Conservation (phyloP, 2,329 filamentous ascomycete species). For the Arthroderma sp. region DNA sequence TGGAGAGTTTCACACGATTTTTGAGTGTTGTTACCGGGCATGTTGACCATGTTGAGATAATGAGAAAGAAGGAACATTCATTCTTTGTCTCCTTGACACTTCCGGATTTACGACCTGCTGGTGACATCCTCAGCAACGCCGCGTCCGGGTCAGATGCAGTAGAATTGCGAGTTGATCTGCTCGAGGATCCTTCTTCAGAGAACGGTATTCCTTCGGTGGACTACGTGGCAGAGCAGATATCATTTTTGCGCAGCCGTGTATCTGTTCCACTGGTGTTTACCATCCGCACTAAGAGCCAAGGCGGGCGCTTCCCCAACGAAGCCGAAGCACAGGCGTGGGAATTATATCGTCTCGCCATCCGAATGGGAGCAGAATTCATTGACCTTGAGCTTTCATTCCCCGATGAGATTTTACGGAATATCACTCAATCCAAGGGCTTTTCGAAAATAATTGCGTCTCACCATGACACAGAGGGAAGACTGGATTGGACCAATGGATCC, state of each 20-base stretch:
- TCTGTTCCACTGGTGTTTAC: constrained; percentile 84
- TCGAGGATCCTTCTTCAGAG: constrained; percentile 54
- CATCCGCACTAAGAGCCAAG: constrained; percentile 70
- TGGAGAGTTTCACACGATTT: constrained; percentile 62
- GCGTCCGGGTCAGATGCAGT: constrained; percentile 83
- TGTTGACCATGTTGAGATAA: constrained; percentile 39
- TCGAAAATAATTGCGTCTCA: constrained; percentile 89
- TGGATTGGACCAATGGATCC: constrained; percentile 85
- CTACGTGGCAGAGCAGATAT: constrained; percentile 69
- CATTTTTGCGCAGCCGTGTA: constrained; percentile 58
- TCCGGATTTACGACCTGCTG: constrained; percentile 53
- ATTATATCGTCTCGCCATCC: constrained; percentile 65
- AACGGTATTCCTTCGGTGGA: constrained; percentile 51
- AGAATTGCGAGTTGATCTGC: constrained; percentile 81
- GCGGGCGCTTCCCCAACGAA: constrained; percentile 73
- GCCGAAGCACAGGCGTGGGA: constrained; percentile 55
- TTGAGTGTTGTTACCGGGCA: constrained; percentile 55
- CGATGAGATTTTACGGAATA: constrained; percentile 55
- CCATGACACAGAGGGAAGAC: constrained; percentile 64
- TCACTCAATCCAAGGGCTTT: constrained; percentile 55
- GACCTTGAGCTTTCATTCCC: constrained; percentile 85
- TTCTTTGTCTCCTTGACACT: constrained; percentile 91
- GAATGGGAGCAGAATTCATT: constrained; percentile 80
- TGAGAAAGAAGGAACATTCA: constrained; percentile 55
- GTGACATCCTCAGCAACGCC: constrained; percentile 54